Base-by-base conservation (phyloP, 768 basidiomycete species). In the Tulasnella sp. region DNA sequence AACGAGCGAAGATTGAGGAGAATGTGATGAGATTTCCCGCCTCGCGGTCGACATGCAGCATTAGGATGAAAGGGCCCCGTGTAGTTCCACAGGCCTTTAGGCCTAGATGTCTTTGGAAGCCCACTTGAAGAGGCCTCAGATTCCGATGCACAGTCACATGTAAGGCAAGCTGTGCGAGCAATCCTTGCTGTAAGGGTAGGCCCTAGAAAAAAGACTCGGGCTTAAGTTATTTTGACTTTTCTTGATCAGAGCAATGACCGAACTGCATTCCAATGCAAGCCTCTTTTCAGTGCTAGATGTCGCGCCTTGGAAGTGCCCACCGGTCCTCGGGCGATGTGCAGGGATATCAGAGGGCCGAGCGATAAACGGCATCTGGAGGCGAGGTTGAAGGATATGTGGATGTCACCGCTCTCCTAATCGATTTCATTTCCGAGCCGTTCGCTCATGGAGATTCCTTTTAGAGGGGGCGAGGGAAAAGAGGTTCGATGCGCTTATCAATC, bases 341-440 rank as follows among this genome's bases (percentile, higher is more conserved):
- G 42, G 42, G 42, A 19, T 19, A 45, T 45, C 42, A 45, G 42
- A 45, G 42, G n/a, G 15, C 42, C 42, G 42, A 45, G 42, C 42
- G 42, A 45, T 45, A 45, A 45, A 45, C 42, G 42, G 19, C 42
- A 14, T 45, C 42, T 58, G 22, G 54, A 22, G 54, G 54, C 54
- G 54, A 58, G 54, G 54, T 58, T 25, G 54, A 22, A 11, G 54
- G 17, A 8, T 42, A 14, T n/a, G 54, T 8, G n/a, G 54, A 58
- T n/a, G 54, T 58, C 54, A 58, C 25, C 25, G 54, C 11, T 34
- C 31, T n/a, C 31, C 8, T 12, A 15, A 64, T 64, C 58, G 58
- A 64, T 64, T 64, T 64, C 58, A 64, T 64, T 64, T 64, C 58
- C 58, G 58, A 64, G 58, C 58, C 58, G 58, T 64, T 29, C 31